phyloP scores from a whole-genome alignment of 441 rosid genomes.

The Gossypium aridum region DNA sequence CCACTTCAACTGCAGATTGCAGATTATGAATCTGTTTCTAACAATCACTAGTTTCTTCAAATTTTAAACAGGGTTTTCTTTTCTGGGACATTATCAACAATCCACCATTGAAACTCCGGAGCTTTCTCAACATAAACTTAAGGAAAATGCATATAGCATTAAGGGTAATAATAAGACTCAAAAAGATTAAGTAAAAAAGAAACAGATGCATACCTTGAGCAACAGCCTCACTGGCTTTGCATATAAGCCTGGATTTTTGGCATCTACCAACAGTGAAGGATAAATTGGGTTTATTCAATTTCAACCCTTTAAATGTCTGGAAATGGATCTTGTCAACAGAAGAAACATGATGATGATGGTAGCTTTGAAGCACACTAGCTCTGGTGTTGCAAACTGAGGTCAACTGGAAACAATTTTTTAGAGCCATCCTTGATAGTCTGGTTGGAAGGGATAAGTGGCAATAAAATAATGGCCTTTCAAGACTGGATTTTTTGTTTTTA shows the following conservation, averaged over 20 bases:
- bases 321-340: conserved; percentile 27
- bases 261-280: conserved; percentile 18
- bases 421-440: conserved; percentile 31
- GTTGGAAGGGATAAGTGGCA: not conserved
- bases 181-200: not conserved
- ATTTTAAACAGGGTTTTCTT: not conserved
- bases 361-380: conserved; percentile 27
- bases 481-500: not conserved
- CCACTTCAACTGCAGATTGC: conserved; percentile 39
- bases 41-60: not conserved
- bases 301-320: conserved; percentile 16
- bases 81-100: not conserved
- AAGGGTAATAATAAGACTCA: not conserved
- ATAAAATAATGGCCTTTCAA: conserved; percentile 18
- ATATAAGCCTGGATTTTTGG: conserved; percentile 29
- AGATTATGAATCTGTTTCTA: not conserved
- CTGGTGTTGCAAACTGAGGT: conserved; percentile 24
- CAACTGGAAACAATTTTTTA: conserved; percentile 41
- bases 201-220: conserved; percentile 31
- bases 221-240: conserved; percentile 56
- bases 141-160: not conserved
- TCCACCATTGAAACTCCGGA: not conserved
- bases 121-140: not conserved
- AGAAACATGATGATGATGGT: conserved; percentile 26
- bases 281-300: conserved; percentile 15